Evolutionary conservation across 352 stramenopile species (phyloP).

Genomic region (Pythium volutum): DNA sequence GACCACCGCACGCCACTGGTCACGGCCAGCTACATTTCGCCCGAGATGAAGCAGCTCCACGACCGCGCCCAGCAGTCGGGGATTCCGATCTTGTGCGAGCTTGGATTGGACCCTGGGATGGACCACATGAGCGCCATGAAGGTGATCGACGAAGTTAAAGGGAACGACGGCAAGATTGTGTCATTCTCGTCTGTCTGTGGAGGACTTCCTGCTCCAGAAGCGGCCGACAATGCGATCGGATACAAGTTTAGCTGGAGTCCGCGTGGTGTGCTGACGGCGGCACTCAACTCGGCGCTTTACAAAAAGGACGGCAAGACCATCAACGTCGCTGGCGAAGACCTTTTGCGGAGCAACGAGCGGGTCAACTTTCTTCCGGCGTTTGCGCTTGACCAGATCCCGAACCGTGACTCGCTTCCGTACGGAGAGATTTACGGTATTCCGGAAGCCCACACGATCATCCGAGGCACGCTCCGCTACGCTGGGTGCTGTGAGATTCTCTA

Average conservation of each 20-base stretch:
- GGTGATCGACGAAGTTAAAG: conserved; percentile 95
- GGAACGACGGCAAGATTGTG: conserved; percentile 82
- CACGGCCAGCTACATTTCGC: conserved; percentile 95
- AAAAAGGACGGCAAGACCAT: conserved; percentile 82
- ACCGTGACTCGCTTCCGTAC: conserved; percentile 93
- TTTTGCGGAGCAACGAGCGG: conserved; percentile 83
- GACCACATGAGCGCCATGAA: conserved; percentile 97
- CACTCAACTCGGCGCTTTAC: conserved; percentile 90
- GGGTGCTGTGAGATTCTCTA: conserved; percentile 91
- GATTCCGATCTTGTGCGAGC: conserved; percentile 94
- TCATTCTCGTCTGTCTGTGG: conserved; percentile 95
- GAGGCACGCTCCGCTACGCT: conserved; percentile 93
- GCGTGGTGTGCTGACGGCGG: conserved; percentile 91
- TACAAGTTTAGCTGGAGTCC: conserved; percentile 99
- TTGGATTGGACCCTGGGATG: conserved; percentile 95
- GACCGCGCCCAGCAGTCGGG: conserved; percentile 66
- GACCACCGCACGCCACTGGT: conserved; percentile 85
- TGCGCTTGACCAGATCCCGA: conserved; percentile 94
- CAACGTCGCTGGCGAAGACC: conserved; percentile 80
- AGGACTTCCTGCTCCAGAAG: conserved; percentile 92
- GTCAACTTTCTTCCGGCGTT: conserved; percentile 90
- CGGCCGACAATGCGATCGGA: conserved; percentile 93
- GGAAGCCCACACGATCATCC: conserved; percentile 89
- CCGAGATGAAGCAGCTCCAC: conserved; percentile 89
- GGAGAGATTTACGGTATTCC: conserved; percentile 93